A percentile compares a stretch with the other conserved stretches of the same genome.
Evolutionary conservation across 2,329 filamentous ascomycete species (phyloP).

Genomic region (Dissoconium aciculare): DNA sequence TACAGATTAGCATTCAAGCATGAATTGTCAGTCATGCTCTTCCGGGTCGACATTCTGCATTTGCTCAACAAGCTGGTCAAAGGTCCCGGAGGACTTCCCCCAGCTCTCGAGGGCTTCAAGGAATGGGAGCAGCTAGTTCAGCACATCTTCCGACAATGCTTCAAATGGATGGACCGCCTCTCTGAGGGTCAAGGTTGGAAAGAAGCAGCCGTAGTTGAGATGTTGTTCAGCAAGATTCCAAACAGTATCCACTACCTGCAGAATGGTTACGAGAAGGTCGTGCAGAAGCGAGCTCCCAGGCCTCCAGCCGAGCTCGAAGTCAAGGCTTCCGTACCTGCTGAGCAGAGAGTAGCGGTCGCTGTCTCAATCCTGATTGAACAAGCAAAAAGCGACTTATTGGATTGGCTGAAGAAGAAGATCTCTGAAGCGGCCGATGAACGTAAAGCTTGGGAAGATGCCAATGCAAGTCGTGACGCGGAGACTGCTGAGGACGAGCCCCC

Average conservation of each 20-base stretch:
- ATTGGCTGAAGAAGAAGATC: constrained; percentile 66
- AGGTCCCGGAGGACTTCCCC: constrained; percentile 62
- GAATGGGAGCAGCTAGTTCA: constrained; percentile 86
- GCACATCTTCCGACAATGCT: constrained; percentile 67
- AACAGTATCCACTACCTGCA: constrained; percentile 76
- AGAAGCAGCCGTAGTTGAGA: constrained; percentile 63
- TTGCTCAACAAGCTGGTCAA: constrained; percentile 86
- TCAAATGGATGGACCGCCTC: constrained; percentile 51
- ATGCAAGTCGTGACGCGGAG: constrained; percentile 38
- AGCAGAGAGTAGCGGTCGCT: constrained; percentile 58
- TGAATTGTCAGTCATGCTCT: constrained; percentile 76
- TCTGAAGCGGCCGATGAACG: constrained; percentile 55
- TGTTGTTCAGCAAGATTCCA: constrained; percentile 87
- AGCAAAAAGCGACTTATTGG: constrained; percentile 58
- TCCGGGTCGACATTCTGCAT: constrained; percentile 77
- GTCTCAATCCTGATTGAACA: constrained; percentile 69
- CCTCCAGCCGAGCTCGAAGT: constrained; percentile 74
- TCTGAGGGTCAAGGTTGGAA: constrained; percentile 51
- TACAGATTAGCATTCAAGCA: constrained; percentile 92
- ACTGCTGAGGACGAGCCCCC: constrained; percentile 7
- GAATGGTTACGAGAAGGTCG: constrained; percentile 74
- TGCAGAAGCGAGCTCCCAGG: constrained; percentile 46
- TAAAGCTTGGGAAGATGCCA: constrained; percentile 60
- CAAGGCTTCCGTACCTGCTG: constrained; percentile 50
- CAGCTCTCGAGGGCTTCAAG: constrained; percentile 48